These are phyloP conservation scores for Colletotrichum liriopes DNA, from an alignment of 2,329 filamentous ascomycete species.

Conservation along the genomic window DNA sequence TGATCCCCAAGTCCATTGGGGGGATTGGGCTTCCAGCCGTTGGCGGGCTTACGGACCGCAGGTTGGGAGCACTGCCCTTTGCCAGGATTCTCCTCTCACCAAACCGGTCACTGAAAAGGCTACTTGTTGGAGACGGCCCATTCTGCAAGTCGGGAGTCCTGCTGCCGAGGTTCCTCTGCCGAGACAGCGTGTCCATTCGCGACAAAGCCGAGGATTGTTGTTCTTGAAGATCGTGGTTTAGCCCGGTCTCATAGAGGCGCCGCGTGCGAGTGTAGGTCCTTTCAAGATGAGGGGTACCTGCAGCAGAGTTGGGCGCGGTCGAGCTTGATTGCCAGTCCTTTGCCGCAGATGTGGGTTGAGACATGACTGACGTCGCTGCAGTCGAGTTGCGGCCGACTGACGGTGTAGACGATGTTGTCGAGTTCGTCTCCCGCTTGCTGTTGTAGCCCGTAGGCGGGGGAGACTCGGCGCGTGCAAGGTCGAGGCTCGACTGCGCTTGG, in stretches of 20 bases:
- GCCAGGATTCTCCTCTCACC: conserved; percentile 63
- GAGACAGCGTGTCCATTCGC: conserved; percentile 84
- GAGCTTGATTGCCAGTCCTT: conserved; percentile 66
- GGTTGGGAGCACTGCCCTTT: conserved; percentile 78
- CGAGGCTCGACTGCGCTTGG: conserved; percentile 54
- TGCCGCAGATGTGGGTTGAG: conserved; percentile 71
- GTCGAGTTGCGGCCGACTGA: conserved; percentile 84
- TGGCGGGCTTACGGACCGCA: conserved; percentile 71
- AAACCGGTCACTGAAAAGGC: conserved; percentile 63
- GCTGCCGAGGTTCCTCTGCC: conserved; percentile 69
- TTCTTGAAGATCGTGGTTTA: conserved; percentile 85
- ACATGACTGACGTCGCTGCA: conserved; percentile 89
- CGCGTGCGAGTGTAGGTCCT: conserved; percentile 79
- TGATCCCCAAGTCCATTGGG: conserved; percentile 49
- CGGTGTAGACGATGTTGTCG: conserved; percentile 81
- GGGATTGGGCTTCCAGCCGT: conserved; percentile 55
- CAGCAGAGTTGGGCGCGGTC: conserved; percentile 54
- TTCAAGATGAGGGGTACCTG: conserved; percentile 66
- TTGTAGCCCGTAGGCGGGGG: conserved; percentile 76
- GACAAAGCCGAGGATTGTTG: conserved; percentile 83
- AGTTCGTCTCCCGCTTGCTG: conserved; percentile 87
- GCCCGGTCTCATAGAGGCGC: conserved; percentile 86
- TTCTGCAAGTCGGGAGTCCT: conserved; percentile 67
- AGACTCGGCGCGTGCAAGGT: conserved; percentile 63
- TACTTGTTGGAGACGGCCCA: conserved; percentile 62